Evolutionary conservation across 2,329 filamentous ascomycete species (phyloP), one percentile per base, ranked within the genome.

Genomic region (Diaporthe citriasiana): DNA sequence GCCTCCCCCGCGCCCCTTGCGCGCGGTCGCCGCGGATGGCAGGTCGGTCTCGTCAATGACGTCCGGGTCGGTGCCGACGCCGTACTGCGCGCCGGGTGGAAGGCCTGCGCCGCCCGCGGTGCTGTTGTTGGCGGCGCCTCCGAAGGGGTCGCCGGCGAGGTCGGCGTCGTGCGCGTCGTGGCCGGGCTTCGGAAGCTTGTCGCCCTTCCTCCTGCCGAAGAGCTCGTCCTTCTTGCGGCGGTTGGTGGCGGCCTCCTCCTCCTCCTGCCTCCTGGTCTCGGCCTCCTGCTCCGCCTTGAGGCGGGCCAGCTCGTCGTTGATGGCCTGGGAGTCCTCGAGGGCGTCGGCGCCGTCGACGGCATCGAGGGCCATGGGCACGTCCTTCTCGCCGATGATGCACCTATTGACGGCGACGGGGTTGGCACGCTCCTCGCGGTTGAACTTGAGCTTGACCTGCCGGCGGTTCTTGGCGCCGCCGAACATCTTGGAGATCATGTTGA

Each of bases 391-490:
- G 47, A 88, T 89, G 72, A 97, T 85, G 7, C 90, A 90, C 47
- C 87, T 87, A 75, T 90, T 91, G 77, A 97, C 87, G 76, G 89
- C 88, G 4, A 85, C 83, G 0, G 93, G 91, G 76, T 92, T 88
- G 70, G 90, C 85, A 45, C 90, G 87, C 83, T 97, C 94, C 83
- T 97, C 94, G 75, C 92, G 91, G 78, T 92, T 93, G 84, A 94
- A 97, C 81, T 97, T 97, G 77, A 93, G 88, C 84, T 96, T 96
- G 83, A 97, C 89, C 81, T 94, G 91, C 42, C 92, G 89, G 25
- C 94, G 89, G 74, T 89, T 93, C 79, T 93, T 91, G 76, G 35
- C 42, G 42, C 89, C 89, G 1, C 91, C 89, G 79, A 97, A 95
- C 88, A 95, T 91, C 78, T 90, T 90, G 74, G 90, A 89, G 78